Conservation (phyloP, 352 stramenopile species). For the Pythium apleroticum region DNA sequence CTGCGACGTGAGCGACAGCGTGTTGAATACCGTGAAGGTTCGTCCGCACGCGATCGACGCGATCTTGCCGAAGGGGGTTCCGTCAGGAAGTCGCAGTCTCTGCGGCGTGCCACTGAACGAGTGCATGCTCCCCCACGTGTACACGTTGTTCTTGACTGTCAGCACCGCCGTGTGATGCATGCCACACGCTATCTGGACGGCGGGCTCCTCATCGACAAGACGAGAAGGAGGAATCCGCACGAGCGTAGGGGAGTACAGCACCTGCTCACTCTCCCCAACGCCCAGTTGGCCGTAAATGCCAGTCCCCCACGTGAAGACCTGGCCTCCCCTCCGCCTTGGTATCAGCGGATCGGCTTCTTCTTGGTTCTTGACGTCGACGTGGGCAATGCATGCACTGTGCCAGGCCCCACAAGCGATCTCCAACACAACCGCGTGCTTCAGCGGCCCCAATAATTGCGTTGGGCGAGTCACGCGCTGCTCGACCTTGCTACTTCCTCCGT, state of each 20-base stretch:
- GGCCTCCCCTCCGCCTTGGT: constrained; percentile 1
- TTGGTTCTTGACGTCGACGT: constrained; percentile 17
- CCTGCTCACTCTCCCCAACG: constrained; percentile 32
- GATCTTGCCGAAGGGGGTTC: constrained; percentile 44
- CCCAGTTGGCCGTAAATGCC: constrained; percentile 75
- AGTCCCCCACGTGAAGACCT: constrained; percentile 71
- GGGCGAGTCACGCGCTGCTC: constrained; percentile 32
- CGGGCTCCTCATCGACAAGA: constrained; percentile 42
- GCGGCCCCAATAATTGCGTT: constrained; percentile 34
- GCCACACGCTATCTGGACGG: constrained; percentile 50
- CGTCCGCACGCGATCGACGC: constrained; percentile 64
- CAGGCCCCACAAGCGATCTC: constrained; percentile 70
- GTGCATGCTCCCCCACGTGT: constrained; percentile 64
- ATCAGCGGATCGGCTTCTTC: constrained; percentile 3
- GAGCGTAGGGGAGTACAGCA: constrained; percentile 42
- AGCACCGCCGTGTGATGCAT: constrained; percentile 65
- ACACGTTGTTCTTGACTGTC: constrained; percentile 53
- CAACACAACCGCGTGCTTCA: constrained; percentile 39
- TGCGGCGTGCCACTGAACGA: constrained; percentile 42
- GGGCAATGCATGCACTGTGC: constrained; percentile 69
- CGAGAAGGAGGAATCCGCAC: constrained; percentile 37
- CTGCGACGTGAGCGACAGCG: constrained; percentile 39
- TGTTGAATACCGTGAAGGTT: constrained; percentile 80
- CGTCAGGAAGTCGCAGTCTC: constrained; percentile 35
- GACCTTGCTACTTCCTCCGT: constrained; percentile 3